These are phyloP conservation scores for Malus sylvestris DNA, from an alignment of 306 rosid species.

Conservation along the genomic window DNA sequence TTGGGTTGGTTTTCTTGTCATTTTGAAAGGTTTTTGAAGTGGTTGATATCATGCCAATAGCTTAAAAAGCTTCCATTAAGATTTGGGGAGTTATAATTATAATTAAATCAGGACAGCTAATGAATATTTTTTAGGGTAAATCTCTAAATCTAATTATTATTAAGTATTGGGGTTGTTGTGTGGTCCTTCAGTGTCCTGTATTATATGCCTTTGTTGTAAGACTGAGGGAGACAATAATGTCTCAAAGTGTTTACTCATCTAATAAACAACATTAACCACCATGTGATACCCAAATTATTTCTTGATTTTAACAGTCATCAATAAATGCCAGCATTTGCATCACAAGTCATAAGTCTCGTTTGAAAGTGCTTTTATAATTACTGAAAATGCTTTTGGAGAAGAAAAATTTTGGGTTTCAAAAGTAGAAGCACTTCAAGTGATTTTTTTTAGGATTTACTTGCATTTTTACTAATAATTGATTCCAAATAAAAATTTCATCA, in stretches of 20 bases:
- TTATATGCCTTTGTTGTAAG: slow-evolving; percentile 21
- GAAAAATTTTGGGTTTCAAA: no score
- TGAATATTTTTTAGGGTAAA: slow-evolving; percentile 31
- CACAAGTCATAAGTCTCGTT: background rate
- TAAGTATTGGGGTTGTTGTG: slow-evolving; percentile 37
- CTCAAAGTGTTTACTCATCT: slow-evolving; percentile 30
- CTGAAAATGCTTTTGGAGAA: no score
- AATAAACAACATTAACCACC: slow-evolving; percentile 29
- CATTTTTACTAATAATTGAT: no score
- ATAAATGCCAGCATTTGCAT: background rate
- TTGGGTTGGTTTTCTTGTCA: slow-evolving; percentile 35
- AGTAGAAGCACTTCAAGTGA: no score
- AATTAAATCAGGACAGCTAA: slow-evolving; percentile 64
- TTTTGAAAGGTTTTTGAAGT: slow-evolving; percentile 18
- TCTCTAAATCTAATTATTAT: slow-evolving; percentile 46
- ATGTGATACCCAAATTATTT: slow-evolving; percentile 20
- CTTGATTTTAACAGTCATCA: background rate
- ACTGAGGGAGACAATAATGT: slow-evolving; percentile 59
- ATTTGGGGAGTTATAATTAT: slow-evolving; percentile 62
- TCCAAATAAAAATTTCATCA: no score
- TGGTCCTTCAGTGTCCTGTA: slow-evolving; percentile 46
- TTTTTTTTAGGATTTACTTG: no score
- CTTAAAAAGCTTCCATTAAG: slow-evolving; percentile 58
- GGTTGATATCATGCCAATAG: slow-evolving; percentile 46
- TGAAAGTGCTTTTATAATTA: no score